Percentiles rank a stretch among this genome's conserved stretches.
Evolutionary conservation across 2,329 filamentous ascomycete species (phyloP).

Genomic region (Kalaharituber pfeilii): DNA sequence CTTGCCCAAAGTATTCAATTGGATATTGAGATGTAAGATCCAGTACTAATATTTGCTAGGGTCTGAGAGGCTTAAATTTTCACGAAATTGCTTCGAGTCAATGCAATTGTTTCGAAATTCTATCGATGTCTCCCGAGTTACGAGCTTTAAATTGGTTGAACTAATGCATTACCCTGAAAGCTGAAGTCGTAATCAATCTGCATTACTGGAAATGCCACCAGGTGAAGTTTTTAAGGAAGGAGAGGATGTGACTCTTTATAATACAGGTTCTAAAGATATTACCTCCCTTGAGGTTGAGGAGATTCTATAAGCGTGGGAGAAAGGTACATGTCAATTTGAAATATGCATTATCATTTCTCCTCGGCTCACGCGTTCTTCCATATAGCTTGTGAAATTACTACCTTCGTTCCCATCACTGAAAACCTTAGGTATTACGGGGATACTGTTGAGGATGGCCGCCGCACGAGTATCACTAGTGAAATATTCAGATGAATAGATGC

Average conservation of each 20-base stretch:
- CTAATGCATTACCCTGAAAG: not conserved
- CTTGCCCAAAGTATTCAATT: slow-evolving; percentile 35
- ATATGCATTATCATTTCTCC: not conserved
- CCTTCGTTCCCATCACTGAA: slow-evolving; percentile 38
- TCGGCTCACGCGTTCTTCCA: not conserved
- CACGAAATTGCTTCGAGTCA: slow-evolving; percentile 59
- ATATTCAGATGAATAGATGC: too few relatives aligned
- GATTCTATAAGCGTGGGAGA: slow-evolving; percentile 47
- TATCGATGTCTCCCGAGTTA: slow-evolving; percentile 52
- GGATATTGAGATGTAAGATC: not conserved
- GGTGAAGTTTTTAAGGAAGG: slow-evolving; percentile 12
- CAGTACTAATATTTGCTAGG: slow-evolving; percentile 24
- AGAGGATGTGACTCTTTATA: slow-evolving; percentile 36
- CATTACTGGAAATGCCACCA: not conserved
- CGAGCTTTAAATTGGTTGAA: slow-evolving; percentile 48
- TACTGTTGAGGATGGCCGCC: slow-evolving; percentile 27
- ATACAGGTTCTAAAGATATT: slow-evolving; percentile 34
- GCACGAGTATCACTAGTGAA: slow-evolving; percentile 20
- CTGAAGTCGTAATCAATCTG: slow-evolving; percentile 10
- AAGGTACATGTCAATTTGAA: slow-evolving; percentile 34
- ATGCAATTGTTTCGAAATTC: slow-evolving; percentile 52
- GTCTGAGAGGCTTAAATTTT: slow-evolving; percentile 65
- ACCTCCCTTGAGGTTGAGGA: slow-evolving; percentile 48
- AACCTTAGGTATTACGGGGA: slow-evolving; percentile 38
- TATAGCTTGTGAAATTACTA: slow-evolving; percentile 28